Conservation (phyloP, 768 basidiomycete genomes). For the Lactarius sp. region DNA sequence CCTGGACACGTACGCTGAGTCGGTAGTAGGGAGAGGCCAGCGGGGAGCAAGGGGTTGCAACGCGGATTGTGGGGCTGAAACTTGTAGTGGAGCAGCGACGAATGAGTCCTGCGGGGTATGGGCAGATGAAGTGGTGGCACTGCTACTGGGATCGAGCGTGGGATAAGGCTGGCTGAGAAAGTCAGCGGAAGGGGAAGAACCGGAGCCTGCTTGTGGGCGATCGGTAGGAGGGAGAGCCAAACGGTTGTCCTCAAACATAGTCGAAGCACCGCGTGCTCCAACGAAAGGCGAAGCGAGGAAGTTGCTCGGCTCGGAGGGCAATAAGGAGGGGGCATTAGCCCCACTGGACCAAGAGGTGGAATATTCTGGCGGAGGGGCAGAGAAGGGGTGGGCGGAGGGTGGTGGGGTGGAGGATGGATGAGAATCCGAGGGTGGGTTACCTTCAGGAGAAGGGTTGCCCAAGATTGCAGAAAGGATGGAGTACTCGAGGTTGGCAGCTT, state of each 20-base stretch:
- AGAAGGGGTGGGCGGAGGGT: slow-evolving; percentile 13
- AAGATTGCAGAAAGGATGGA: slow-evolving; percentile 91
- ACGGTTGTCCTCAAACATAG: slow-evolving; percentile 8
- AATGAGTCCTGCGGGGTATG: slow-evolving; percentile 12
- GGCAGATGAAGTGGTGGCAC: slow-evolving; percentile 1
- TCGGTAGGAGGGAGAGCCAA: slow-evolving; percentile 5
- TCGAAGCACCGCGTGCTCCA: not conserved
- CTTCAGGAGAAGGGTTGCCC: slow-evolving; percentile 38
- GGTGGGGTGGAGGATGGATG: slow-evolving; percentile 18
- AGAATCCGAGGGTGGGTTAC: slow-evolving; percentile 24
- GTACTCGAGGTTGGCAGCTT: slow-evolving; percentile 92
- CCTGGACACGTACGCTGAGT: slow-evolving; percentile 21
- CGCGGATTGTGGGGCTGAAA: slow-evolving; percentile 1
- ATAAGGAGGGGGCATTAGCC: not conserved
- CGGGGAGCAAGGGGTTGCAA: slow-evolving; percentile 23
- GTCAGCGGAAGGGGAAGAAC: slow-evolving; percentile 13
- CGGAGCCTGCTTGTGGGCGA: slow-evolving; percentile 7
- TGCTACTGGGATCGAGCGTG: slow-evolving; percentile 9
- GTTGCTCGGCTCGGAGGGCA: slow-evolving; percentile 9
- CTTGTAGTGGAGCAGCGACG: not conserved
- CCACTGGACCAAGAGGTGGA: slow-evolving; percentile 15
- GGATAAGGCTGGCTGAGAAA: slow-evolving; percentile 17
- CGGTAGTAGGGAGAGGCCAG: slow-evolving; percentile 21
- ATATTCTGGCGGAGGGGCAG: slow-evolving; percentile 13
- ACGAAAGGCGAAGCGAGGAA: slow-evolving; percentile 16